Conservation (phyloP, 2,329 filamentous ascomycete species). For the Tolypocladium inflatum region DNA sequence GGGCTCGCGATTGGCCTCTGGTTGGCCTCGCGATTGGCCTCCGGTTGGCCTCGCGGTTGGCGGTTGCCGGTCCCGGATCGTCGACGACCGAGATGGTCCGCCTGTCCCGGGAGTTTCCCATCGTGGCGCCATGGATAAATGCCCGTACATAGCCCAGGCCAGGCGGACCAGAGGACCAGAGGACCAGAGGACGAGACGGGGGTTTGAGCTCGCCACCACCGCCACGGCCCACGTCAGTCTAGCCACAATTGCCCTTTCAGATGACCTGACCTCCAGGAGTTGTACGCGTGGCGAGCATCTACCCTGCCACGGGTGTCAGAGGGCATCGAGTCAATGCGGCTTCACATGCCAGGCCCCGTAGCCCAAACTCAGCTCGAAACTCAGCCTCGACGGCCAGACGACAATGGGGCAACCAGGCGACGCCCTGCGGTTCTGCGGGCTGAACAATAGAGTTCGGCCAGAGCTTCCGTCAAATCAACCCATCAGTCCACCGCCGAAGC, state of each 20-base stretch:
- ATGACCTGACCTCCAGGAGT: not conserved
- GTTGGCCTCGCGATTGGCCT: not conserved
- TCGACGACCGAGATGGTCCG: not conserved
- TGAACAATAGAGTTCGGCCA: not conserved
- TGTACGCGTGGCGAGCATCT: too few species aligned
- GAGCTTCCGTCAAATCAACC: not conserved
- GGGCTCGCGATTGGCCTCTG: not conserved
- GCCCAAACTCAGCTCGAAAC: not conserved
- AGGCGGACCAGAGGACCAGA: too few species aligned
- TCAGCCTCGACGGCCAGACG: not conserved
- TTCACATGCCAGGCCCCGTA: not conserved
- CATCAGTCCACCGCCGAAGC: not conserved
- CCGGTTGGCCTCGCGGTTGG: not conserved
- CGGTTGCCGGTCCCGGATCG: not conserved
- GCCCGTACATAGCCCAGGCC: not conserved
- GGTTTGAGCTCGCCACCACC: not conserved
- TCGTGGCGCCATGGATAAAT: not conserved
- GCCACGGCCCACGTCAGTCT: not conserved
- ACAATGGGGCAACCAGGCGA: not conserved
- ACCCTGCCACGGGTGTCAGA: too few species aligned
- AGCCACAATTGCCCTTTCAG: not conserved
- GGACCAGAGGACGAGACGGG: too few species aligned
- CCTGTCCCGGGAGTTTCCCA: not conserved
- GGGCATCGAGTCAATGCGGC: not conserved
- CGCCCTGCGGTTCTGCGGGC: not conserved